Base-by-base conservation (phyloP, 495 filamentous ascomycete genomes). In the Ascobolus immersus region DNA sequence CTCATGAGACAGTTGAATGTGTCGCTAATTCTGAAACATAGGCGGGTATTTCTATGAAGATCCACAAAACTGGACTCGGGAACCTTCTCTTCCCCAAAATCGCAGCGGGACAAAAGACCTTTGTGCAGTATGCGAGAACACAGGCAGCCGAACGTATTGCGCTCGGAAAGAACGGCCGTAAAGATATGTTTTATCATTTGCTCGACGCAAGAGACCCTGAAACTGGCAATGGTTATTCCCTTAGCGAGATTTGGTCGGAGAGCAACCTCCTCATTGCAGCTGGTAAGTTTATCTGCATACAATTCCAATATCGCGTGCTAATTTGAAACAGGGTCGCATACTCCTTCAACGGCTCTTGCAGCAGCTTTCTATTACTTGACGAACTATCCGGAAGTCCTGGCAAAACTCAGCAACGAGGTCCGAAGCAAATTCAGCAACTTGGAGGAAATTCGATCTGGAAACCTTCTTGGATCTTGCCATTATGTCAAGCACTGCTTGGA, bases 211-310 rank as follows among this genome's bases (percentile, higher is more conserved):
- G 48, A 15, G 67, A 74, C 43, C 62, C 61, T 11, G 62, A 71
- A 39, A 70, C 65, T 0, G 72, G 69, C 29, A 56, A 63, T 34
- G 70, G 71, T 1, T 72, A 77, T 42, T 56, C 56, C 8, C 70
- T 57, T 8, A 59, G 62, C 2, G 73, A 81, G 40, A 57, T 78
- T 3, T 74, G 69, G 68, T 66, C 62, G 21, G 73, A 78, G 48
- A 65, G 67, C 4, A 73, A 74, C 45, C 52, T 79, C 0, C 57
- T 77, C 3, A 57, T 59, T 50, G 53, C 57, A 36, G 58, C 55
- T 15, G 47, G 36, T 38, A 12, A 24, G 17, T 4, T 12, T 28
- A 2, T 11, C 13, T 25, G 4, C 31, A 26, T 36, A 36, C 19
- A 28, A 31, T 15, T 4, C 23, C 22, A n/a, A 26, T 12, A 9